Percentiles rank a stretch among this genome's conserved stretches.
phyloP scores from a whole-genome alignment of 768 basidiomycete species.

The Mycena albidolilacea region DNA sequence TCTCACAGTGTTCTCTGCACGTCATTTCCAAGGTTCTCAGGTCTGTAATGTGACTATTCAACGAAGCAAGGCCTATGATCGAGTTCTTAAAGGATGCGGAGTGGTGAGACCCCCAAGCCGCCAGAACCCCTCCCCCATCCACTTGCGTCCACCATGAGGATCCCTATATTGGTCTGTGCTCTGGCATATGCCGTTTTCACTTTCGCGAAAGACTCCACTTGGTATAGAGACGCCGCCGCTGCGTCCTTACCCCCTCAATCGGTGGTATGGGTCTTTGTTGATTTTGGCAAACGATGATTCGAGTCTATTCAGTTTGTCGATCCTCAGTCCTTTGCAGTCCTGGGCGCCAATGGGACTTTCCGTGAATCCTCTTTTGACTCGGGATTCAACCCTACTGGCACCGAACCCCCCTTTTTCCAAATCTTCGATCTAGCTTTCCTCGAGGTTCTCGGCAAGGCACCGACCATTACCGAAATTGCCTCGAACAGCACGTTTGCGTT shows the following conservation, averaged over 20 bases:
- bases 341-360: constrained; percentile 60
- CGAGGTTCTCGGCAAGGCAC: constrained; percentile 67
- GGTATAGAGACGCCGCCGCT: constrained; percentile 30
- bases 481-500: constrained; percentile 75
- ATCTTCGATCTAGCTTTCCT: constrained; percentile 69
- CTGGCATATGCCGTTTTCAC: constrained; percentile 34
- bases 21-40: constrained; percentile 35
- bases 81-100: constrained; percentile 36
- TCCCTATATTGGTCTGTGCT: constrained; percentile 36
- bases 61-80: constrained; percentile 14
- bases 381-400: constrained; percentile 74
- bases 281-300: constrained; percentile 10
- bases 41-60: constrained; percentile 35
- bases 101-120: constrained; percentile 12
- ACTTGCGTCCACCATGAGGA: constrained; percentile 22
- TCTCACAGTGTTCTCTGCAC: constrained; percentile 34
- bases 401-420: constrained; percentile 53
- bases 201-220: constrained; percentile 29
- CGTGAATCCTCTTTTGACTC: constrained; percentile 54
- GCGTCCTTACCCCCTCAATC: constrained; percentile 45
- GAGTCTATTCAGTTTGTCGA: constrained; percentile 59
- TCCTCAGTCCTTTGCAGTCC: constrained; percentile 66
- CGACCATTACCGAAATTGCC: constrained; percentile 73
- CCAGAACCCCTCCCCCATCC: constrained; percentile 16
- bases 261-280: constrained; percentile 40